Conservation (phyloP, 345 rosid genomes). For the Citrus reticulata region DNA sequence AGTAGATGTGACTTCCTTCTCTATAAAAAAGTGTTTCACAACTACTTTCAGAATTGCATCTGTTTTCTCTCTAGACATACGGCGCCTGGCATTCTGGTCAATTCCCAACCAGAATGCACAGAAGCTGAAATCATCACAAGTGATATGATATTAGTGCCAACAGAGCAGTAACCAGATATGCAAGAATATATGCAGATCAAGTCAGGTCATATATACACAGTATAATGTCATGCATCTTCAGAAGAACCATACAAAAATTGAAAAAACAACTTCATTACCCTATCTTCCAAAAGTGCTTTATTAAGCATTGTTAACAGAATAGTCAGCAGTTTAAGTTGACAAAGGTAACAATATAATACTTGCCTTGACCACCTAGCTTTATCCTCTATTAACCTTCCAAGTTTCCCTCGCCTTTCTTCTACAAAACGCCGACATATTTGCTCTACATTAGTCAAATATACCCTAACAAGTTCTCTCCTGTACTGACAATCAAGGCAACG, state of each 20-base stretch:
- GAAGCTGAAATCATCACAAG: constrained; percentile 53
- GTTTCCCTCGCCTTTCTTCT: constrained; percentile 73
- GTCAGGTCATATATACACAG: not conserved
- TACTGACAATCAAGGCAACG: constrained; percentile 86
- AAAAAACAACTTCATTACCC: not conserved
- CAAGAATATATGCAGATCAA: not conserved
- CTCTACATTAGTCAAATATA: constrained; percentile 85
- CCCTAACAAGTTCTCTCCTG: constrained; percentile 92
- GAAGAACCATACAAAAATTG: constrained; percentile 5
- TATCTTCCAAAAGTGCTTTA: not conserved
- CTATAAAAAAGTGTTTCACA: constrained; percentile 85
- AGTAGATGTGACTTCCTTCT: constrained; percentile 93
- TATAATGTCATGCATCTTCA: not conserved
- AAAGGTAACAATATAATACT: not conserved
- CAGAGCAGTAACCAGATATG: not conserved
- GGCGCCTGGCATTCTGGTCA: constrained; percentile 63
- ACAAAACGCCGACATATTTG: constrained; percentile 79
- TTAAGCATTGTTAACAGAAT: not conserved
- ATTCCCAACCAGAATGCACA: constrained; percentile 79
- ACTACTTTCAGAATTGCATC: constrained; percentile 77
- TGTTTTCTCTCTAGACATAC: constrained; percentile 78
- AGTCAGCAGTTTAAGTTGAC: not conserved
- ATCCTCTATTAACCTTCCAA: constrained; percentile 70
- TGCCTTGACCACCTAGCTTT: constrained; percentile 91
- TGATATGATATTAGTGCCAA: not conserved